phyloP scores from a whole-genome alignment of 139 green algal genomes.

The Tetradesmus lagerheimii region DNA sequence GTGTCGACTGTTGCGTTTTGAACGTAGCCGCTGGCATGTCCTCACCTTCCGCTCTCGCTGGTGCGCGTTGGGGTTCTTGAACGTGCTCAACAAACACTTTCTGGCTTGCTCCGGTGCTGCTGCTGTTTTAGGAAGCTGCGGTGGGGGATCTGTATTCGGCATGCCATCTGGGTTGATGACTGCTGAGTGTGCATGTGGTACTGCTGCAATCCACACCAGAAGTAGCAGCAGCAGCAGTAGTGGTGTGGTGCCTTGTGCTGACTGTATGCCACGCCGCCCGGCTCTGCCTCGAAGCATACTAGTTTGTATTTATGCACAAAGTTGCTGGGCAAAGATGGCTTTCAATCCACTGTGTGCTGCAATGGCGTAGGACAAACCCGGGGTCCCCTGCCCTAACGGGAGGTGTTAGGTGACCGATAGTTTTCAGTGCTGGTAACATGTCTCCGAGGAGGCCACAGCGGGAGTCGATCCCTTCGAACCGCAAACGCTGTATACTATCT shows the following conservation, averaged over 20 bases:
- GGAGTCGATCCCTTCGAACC: background rate
- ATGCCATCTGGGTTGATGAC: background rate
- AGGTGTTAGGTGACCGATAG: background rate
- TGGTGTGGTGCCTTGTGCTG: background rate
- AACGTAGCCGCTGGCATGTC: background rate
- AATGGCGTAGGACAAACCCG: too few species aligned
- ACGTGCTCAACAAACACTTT: background rate
- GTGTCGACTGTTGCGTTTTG: too few species aligned
- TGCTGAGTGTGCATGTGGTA: background rate
- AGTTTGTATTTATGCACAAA: background rate
- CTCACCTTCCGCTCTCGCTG: background rate
- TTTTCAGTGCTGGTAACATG: background rate
- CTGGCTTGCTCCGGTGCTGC: background rate
- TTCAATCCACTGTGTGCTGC: too few species aligned
- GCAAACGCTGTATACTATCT: background rate
- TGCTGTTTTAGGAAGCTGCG: background rate
- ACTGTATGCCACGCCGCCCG: background rate
- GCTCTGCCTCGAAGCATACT: background rate
- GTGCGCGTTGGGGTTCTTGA: background rate
- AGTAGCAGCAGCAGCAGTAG: background rate
- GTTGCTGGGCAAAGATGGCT: too few species aligned
- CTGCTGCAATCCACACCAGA: background rate
- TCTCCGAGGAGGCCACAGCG: background rate
- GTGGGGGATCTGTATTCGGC: background rate
- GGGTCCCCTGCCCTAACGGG: too few species aligned